Evolutionary conservation across 352 stramenopile genomes (phyloP).

Genomic region (Globisporangium camurandrum): DNA sequence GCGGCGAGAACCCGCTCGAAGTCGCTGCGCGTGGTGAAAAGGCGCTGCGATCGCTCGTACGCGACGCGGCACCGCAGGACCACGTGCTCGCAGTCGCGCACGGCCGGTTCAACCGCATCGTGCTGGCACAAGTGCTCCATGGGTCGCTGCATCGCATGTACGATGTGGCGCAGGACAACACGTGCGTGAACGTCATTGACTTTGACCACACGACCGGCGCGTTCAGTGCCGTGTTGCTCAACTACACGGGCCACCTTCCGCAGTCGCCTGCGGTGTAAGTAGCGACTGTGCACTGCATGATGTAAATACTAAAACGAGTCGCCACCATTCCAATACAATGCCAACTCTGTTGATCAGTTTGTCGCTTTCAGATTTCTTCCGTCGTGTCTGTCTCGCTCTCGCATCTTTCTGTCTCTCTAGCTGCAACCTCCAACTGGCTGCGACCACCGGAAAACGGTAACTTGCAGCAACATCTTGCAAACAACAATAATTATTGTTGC

Average conservation of each 20-base stretch:
- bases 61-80: slow-evolving; percentile 24
- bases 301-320: slow-evolving; percentile 8
- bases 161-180: slow-evolving; percentile 73
- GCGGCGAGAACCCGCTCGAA: slow-evolving; percentile 58
- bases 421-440: too few species aligned
- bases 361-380: neutral
- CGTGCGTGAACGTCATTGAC: slow-evolving; percentile 82
- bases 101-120: slow-evolving; percentile 82
- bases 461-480: too few species aligned
- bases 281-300: neutral
- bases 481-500: too few species aligned
- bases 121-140: slow-evolving; percentile 63
- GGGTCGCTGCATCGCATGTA: slow-evolving; percentile 51
- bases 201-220: slow-evolving; percentile 48
- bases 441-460: too few species aligned
- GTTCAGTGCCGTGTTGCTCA: slow-evolving; percentile 59
- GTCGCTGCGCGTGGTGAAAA: slow-evolving; percentile 54
- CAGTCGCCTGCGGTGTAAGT: slow-evolving; percentile 21
- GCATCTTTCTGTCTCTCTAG: neutral
- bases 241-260: slow-evolving; percentile 57
- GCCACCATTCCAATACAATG: neutral
- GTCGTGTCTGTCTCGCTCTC: neutral
- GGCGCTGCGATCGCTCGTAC: slow-evolving; percentile 56
- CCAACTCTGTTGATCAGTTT: neutral
- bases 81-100: slow-evolving; percentile 76